Evolutionary conservation across 106 monocot genomes (phyloP), one percentile per base, ranked within the genome.

Genomic region (Allium fistulosum): DNA sequence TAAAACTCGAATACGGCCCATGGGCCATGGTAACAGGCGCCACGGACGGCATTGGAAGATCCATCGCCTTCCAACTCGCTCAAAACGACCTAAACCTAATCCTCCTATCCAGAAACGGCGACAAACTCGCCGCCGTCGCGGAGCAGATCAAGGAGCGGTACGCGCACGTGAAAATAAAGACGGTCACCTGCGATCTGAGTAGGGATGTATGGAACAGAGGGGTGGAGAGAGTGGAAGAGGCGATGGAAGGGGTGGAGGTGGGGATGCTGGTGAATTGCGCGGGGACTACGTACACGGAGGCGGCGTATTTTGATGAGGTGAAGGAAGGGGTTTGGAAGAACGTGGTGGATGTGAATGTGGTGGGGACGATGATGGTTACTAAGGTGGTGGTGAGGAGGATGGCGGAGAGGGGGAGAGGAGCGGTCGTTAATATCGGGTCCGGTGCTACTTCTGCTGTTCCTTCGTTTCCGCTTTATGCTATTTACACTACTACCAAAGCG

Each of bases 181-280:
- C 75, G 50, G 80, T 93, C 93, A 13, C 79, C 7, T 48, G 87
- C 53, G 94, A 91, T 71, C 75, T 91, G 77, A 52, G 87, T 51
- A 83, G 79, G 17, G 87, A 87, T 46, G 75, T 83, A 15, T 37
- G 37, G 37, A 79, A 57, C 52, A 80, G 67, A 6, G 87, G 85
- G 6, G 73, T 84, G 26, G 47, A n/a, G 60, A 50, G 68, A 63
- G 72, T 95, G 17, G 61, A 56, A 80, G 65, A 82, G 74, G 78
- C 47, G 67, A 66, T 95, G 48, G 37, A 73, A 17, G 88, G 85
- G 59, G 49, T 91, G 12, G 94, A 95, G 63, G 91, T 95, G 6
- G 94, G 94, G 11, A 57, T 95, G 50, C 72, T 91, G 60, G 81
- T 95, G 26, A 95, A 95, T 76, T 88, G 81, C 80, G 94, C 88